Percentiles rank a stretch among this genome's conserved stretches.
Conservation (phyloP, 129 eudicot genomes). For the Escallonia herrerae region DNA sequence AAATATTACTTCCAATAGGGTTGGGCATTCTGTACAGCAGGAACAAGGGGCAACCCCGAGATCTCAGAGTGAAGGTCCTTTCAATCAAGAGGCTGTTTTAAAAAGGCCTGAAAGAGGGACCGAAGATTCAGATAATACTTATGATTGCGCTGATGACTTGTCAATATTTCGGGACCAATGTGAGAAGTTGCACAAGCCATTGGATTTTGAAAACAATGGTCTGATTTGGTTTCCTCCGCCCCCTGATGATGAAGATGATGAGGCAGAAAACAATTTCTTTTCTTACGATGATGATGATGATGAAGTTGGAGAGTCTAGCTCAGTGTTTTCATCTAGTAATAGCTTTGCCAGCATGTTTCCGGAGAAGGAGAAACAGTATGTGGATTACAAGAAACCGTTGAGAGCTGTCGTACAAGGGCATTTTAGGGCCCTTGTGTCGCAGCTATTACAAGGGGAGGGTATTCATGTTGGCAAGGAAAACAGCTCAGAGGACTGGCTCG, state of each 20-base stretch:
- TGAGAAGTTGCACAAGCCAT: constrained; percentile 35
- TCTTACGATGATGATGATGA: constrained; percentile 80
- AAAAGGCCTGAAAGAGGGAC: constrained; percentile 38
- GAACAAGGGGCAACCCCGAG: constrained; percentile 50
- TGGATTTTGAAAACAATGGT: constrained; percentile 78
- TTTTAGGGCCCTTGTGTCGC: constrained; percentile 90
- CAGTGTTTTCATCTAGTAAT: constrained; percentile 34
- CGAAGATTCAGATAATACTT: constrained; percentile 25
- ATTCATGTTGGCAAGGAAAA: constrained; percentile 15
- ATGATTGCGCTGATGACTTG: constrained; percentile 29
- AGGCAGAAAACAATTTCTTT: constrained; percentile 50
- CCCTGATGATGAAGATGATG: constrained; percentile 58
- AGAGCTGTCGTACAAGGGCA: constrained; percentile 67
- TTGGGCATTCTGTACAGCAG: constrained; percentile 65
- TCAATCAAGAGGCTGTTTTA: constrained; percentile 52
- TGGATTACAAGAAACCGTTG: constrained; percentile 46
- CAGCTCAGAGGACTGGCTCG: constrained; percentile 59
- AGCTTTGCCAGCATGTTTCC: constrained; percentile 29
- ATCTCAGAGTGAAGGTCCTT: constrained; percentile 44
- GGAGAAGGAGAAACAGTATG: constrained; percentile 27
- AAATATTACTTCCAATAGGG: constrained; percentile 57
- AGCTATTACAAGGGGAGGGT: constrained; percentile 63
- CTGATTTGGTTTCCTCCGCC: constrained; percentile 89
- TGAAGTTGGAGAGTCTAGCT: constrained; percentile 49
- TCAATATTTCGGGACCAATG: constrained; percentile 22